Conservation (phyloP, 352 stramenopile species). For the Phytophthora litchii region DNA sequence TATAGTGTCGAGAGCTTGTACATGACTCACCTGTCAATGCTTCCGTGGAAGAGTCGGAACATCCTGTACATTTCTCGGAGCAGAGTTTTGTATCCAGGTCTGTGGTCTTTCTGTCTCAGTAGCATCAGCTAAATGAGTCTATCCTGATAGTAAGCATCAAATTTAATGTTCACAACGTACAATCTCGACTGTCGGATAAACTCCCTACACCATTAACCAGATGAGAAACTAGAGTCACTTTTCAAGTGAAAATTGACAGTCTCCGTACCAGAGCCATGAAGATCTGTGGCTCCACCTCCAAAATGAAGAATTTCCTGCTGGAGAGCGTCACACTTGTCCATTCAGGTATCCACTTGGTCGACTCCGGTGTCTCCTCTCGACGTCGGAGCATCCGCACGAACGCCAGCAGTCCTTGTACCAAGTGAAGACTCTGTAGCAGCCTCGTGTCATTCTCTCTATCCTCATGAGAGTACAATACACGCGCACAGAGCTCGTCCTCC, state of each 20-base stretch:
- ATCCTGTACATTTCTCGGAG: constrained; percentile 54
- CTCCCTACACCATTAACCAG: constrained; percentile 29
- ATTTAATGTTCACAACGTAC: constrained; percentile 19
- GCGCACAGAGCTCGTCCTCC: constrained; percentile 53
- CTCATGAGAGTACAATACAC: constrained; percentile 46
- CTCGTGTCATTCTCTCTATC: neutral
- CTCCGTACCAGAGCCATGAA: constrained; percentile 59
- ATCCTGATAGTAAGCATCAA: neutral
- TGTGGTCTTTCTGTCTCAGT: constrained; percentile 41
- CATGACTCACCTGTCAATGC: constrained; percentile 43
- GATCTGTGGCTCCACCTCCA: constrained; percentile 63
- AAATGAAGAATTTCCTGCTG: constrained; percentile 45
- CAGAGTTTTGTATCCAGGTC: constrained; percentile 39
- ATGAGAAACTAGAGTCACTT: neutral
- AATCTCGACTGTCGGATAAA: constrained; percentile 35
- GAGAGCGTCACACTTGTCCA: constrained; percentile 58
- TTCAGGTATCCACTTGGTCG: constrained; percentile 13
- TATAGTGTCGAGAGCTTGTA: neutral
- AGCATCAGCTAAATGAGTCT: constrained; percentile 5
- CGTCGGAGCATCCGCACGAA: constrained; percentile 52
- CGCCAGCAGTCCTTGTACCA: constrained; percentile 56
- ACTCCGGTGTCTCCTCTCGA: neutral
- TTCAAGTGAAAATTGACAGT: neutral
- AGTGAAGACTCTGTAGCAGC: constrained; percentile 50
- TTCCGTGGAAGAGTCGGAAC: constrained; percentile 62